Base-by-base conservation (phyloP, 306 rosid species). In the Quercus cerris region DNA sequence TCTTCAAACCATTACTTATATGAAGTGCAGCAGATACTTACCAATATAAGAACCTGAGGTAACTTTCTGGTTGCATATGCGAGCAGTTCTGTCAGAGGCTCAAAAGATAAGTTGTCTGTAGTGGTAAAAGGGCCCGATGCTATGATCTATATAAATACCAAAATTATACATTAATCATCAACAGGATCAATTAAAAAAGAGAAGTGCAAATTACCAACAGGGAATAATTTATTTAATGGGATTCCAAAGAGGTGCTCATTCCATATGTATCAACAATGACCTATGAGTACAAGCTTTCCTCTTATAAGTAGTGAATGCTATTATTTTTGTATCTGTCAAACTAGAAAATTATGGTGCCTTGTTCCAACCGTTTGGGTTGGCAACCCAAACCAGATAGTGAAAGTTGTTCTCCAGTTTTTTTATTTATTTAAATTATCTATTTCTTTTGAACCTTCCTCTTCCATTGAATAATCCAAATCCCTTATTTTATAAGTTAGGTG, bases 71-170 rank as follows among this genome's bases (percentile, higher is more conserved):
- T 95, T 87, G 98, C 98, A 83, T 91, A 91, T 85, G 90, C 83
- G 46, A 95, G 85, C 80, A 95, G 79, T 85, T 93, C 99, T 56
- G 75, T 84, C 75, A 95, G 86, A 79, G 98, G 98, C 82, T 93
- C 99, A 89, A 91, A 95, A 57, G 85, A 85, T 77, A 95, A 84
- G 85, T 95, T 95, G 89, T 91, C 99, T 62, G 87, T 82, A 27
- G 99, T 93, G 46, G 98, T 90, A 84, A 91, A 93, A 66, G 97
- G 99, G 77, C 98, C 99, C 2, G 98, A 92, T 27, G 98, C 98
- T 71, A 95, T 87, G 71, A 95, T 86, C 99, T 95, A 90, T 85
- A 79, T n/a, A 80, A 68, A 78, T 73, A 78, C 74, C 56, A 71
- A 79, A 80, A 66, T 33, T 49, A 56, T 31, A 41, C 7, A 46